phyloP scores from a whole-genome alignment of 2,329 filamentous ascomycete species.

The Sporothrix brasiliensis region DNA sequence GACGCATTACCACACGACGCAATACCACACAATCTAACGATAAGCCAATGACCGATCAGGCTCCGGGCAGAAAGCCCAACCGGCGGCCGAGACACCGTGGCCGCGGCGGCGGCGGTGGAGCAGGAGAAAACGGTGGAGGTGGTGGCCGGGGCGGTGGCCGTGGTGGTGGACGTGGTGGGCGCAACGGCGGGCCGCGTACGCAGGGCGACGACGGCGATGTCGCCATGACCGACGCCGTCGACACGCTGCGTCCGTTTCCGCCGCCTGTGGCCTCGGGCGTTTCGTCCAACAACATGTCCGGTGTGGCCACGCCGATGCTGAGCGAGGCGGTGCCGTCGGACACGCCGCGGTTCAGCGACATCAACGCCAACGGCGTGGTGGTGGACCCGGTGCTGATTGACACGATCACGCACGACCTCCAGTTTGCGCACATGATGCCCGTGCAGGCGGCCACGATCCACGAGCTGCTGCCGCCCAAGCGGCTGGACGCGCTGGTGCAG shows the following conservation, averaged over 20 bases:
- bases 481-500: slow-evolving; percentile 67
- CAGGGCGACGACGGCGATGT: neutral
- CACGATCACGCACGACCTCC: slow-evolving; percentile 53
- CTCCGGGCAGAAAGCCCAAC: slow-evolving; percentile 19
- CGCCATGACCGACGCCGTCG: neutral
- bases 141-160: neutral
- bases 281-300: slow-evolving; percentile 7
- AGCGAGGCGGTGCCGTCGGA: slow-evolving; percentile 48
- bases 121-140: neutral
- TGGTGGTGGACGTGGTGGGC: neutral
- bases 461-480: slow-evolving; percentile 51
- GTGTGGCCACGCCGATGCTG: slow-evolving; percentile 43
- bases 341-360: slow-evolving; percentile 52
- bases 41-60: slow-evolving; percentile 5
- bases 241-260: neutral
- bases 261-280: neutral
- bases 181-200: neutral
- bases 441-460: slow-evolving; percentile 58
- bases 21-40: neutral
- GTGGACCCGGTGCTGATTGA: slow-evolving; percentile 53
- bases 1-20: neutral
- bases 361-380: slow-evolving; percentile 45
- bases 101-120: neutral
- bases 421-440: slow-evolving; percentile 58
- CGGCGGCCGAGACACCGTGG: slow-evolving; percentile 12